Evolutionary conservation across 1,284 basidiomycete genomes (phyloP).

Genomic region (Cutaneotrichosporon dermatis): DNA sequence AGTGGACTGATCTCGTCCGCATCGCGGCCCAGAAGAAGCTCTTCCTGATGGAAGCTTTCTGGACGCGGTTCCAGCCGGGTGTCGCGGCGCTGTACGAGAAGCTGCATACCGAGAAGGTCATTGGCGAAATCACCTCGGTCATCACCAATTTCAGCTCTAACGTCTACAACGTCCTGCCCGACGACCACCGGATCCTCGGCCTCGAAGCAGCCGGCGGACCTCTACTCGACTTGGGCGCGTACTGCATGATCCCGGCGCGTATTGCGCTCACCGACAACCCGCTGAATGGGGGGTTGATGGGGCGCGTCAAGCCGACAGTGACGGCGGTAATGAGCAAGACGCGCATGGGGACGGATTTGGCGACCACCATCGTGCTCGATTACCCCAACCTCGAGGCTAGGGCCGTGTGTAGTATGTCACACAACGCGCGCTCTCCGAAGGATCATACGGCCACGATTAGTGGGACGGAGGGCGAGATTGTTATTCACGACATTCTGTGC

Average conservation of each 20-base stretch:
- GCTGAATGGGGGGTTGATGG: slow-evolving; percentile 24
- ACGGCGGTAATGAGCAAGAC: slow-evolving; percentile 38
- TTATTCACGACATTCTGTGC: slow-evolving; percentile 8
- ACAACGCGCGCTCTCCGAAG: slow-evolving; percentile 5
- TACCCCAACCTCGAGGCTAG: slow-evolving; percentile 38
- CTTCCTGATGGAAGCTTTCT: slow-evolving; percentile 48
- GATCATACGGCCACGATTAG: slow-evolving; percentile 5
- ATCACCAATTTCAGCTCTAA: slow-evolving; percentile 7
- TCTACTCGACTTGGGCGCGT: slow-evolving; percentile 52
- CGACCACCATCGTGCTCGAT: slow-evolving; percentile 37
- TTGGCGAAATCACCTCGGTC: slow-evolving; percentile 43
- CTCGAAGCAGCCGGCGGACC: slow-evolving; percentile 51
- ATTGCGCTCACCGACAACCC: slow-evolving; percentile 32
- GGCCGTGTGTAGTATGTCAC: slow-evolving; percentile 9
- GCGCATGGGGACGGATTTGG: slow-evolving; percentile 41
- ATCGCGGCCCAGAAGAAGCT: slow-evolving; percentile 45
- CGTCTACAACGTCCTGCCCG: slow-evolving; percentile 13
- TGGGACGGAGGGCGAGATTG: slow-evolving; percentile 11
- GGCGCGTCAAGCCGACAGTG: slow-evolving; percentile 25
- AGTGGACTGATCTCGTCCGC: slow-evolving; percentile 45
- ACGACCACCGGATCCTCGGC: slow-evolving; percentile 47
- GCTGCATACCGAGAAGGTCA: slow-evolving; percentile 14
- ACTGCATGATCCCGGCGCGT: slow-evolving; percentile 20
- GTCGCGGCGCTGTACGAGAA: not conserved
- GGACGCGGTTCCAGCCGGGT: not conserved